Evolutionary conservation across 2,329 filamentous ascomycete species (phyloP).

Genomic region (Phialocephala sp.): DNA sequence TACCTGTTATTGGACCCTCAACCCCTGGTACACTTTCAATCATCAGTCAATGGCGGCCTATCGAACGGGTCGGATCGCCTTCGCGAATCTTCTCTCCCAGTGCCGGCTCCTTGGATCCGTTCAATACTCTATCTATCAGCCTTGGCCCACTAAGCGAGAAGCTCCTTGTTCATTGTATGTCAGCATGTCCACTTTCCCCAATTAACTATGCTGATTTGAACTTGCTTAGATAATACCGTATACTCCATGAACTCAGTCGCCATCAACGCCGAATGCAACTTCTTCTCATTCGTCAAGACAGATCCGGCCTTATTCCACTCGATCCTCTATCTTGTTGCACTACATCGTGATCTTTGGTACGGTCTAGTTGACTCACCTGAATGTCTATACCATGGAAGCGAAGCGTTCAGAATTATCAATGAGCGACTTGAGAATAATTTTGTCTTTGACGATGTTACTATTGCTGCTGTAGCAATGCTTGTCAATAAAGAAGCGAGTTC

Average conservation of each 20-base stretch:
- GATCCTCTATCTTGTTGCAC: constrained; percentile 27
- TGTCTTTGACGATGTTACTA: constrained; percentile 24
- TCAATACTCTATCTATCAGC: constrained; percentile 25
- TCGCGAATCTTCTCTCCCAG: constrained; percentile 1
- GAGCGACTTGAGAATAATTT: constrained; percentile 18
- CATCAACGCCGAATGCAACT: constrained; percentile 26
- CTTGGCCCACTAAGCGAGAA: constrained; percentile 19
- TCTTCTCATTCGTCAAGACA: constrained; percentile 22
- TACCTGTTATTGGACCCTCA: background rate
- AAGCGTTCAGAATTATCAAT: constrained; percentile 30
- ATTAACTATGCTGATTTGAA: background rate
- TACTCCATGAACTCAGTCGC: constrained; percentile 31
- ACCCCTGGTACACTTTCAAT: background rate
- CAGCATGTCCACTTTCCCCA: background rate
- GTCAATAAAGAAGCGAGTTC: constrained; percentile 29
- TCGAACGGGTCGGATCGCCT: background rate
- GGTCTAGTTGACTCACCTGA: constrained; percentile 21
- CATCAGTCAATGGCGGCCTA: background rate
- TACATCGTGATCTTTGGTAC: constrained; percentile 26
- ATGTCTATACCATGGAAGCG: constrained; percentile 29
- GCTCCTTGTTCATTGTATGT: constrained; percentile 26
- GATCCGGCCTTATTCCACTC: constrained; percentile 30
- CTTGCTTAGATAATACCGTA: constrained; percentile 19
- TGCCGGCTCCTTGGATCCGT: constrained; percentile 25
- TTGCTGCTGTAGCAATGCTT: constrained; percentile 31